These are phyloP conservation scores for Cyberlindnera meyerae DNA, from an alignment of 805 yeast species.

Conservation along the genomic window DNA sequence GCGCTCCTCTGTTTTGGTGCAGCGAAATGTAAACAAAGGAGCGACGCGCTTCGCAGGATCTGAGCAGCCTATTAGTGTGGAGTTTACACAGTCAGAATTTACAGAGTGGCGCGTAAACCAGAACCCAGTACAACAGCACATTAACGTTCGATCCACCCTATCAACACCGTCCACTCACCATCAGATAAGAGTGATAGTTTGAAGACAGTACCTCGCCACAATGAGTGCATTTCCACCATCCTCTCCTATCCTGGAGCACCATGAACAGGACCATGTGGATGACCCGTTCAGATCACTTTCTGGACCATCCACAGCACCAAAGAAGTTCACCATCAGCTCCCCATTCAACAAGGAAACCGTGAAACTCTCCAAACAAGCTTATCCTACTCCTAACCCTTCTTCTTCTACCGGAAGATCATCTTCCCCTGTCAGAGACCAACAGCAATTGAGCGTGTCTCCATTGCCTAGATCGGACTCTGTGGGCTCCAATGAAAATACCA, in stretches of 20 bases:
- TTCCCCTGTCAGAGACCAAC: slow-evolving; percentile 27
- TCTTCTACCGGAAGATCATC: slow-evolving; percentile 43
- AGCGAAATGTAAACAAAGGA: too few species aligned
- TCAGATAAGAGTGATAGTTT: too few species aligned
- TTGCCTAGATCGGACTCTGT: slow-evolving; percentile 4
- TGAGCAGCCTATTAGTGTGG: too few species aligned
- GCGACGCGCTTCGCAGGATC: neutral
- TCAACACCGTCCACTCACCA: too few species aligned
- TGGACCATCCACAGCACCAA: slow-evolving; percentile 3
- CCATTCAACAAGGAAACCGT: slow-evolving; percentile 3
- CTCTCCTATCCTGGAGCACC: slow-evolving; percentile 30
- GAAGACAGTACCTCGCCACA: neutral
- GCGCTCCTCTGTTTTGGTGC: too few species aligned
- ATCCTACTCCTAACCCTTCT: slow-evolving; percentile 75
- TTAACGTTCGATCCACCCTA: neutral
- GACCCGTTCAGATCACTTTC: slow-evolving; percentile 20
- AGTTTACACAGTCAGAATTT: too few species aligned
- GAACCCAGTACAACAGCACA: neutral
- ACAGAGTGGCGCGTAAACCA: too few species aligned
- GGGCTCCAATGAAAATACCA: neutral
- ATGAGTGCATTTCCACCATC: slow-evolving; percentile 32
- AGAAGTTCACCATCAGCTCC: slow-evolving; percentile 5
- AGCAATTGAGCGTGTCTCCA: slow-evolving; percentile 2
- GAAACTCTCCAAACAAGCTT: slow-evolving; percentile 29
- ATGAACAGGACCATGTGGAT: slow-evolving; percentile 5